Base-by-base conservation (phyloP, 2,329 filamentous ascomycete species). In the Blastomyces gilchristii region DNA sequence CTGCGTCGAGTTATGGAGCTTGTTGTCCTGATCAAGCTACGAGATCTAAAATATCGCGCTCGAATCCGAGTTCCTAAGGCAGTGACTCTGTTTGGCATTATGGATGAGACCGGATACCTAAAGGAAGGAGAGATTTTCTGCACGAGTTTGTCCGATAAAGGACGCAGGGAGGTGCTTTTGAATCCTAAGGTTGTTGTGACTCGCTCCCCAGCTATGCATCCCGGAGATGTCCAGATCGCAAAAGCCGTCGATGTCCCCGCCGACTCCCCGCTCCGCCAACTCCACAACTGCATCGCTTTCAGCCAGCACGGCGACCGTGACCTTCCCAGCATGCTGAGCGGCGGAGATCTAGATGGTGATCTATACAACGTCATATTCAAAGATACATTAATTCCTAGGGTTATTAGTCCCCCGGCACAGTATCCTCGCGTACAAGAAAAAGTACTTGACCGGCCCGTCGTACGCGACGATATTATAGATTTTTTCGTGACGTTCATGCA, bases 321-420 rank as follows among this genome's bases (percentile, higher is more conserved):
- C 69, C 77, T 96, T 0, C 90, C 90, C 0, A 93, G 89, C 65
- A 83, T 87, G 72, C 79, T 96, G 0, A 88, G 87, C 61, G 91
- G 91, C 0, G 91, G 91, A 0, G 91, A 96, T 72, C 80, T 96
- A 0, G 90, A 94, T 67, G 91, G 91, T 0, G 91, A 96, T 71
- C 76, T 90, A 0, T 96, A 89, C 73, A 88, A 91, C 66, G 76
- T 95, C 59, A 89, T 95, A 58, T 94, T 84, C 80, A 90, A 95
- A 67, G 68, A 74, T 0, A 70, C 73, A 0, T 78, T 85, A 0
- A 72, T 81, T 1, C 79, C 82, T 0, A 71, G 70, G 4, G 68
- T 63, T 0, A 77, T 75, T 0, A 84, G 79, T n/a, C 0, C 2
- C 0, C 84, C 91, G 0, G 90, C 90, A 0, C 84, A 91, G 66